Percentiles rank a stretch among this genome's conserved stretches.
phyloP scores from a whole-genome alignment of 2,329 filamentous ascomycete genomes.

The Basipetospora chlamydospora region DNA sequence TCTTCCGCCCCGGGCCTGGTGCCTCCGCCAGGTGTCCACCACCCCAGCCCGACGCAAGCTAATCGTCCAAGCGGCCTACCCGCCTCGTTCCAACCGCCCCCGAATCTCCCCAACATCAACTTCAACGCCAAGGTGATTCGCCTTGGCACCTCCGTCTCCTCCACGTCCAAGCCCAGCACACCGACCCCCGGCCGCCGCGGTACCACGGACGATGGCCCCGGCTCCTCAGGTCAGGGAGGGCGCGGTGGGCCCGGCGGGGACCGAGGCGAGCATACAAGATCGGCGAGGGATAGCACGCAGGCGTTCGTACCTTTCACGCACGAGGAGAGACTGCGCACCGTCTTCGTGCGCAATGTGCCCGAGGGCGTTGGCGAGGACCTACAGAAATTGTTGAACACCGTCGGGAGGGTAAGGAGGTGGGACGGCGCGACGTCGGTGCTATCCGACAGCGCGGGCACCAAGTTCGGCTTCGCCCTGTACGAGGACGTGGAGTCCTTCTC shows the following conservation, averaged over 20 bases:
- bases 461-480: constrained; percentile 92
- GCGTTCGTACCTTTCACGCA: constrained; percentile 66
- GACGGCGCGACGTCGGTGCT: constrained; percentile 50
- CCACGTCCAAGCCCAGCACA: constrained; percentile 45
- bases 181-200: constrained; percentile 25
- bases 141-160: constrained; percentile 72
- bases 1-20: constrained; percentile 66
- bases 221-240: constrained; percentile 3
- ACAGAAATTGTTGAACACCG: constrained; percentile 62
- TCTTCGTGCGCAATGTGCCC: constrained; percentile 79
- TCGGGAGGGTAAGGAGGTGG: constrained; percentile 72
- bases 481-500: constrained; percentile 81
- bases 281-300: constrained; percentile 53
- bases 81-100: constrained; percentile 71
- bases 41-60: constrained; percentile 57
- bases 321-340: constrained; percentile 82
- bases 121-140: constrained; percentile 95
- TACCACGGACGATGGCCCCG: constrained; percentile 30
- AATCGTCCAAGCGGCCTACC: constrained; percentile 71
- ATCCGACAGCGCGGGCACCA: constrained; percentile 61
- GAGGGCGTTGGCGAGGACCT: constrained; percentile 63
- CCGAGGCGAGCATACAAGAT: constrained; percentile 45
- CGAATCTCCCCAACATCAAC: constrained; percentile 95
- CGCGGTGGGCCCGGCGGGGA: constrained; percentile 40
- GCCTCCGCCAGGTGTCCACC: constrained; percentile 63